Evolutionary conservation across 2,329 filamentous ascomycete genomes (phyloP), one percentile per base, ranked within the genome.

Genomic region (Sarocladium kiliense): DNA sequence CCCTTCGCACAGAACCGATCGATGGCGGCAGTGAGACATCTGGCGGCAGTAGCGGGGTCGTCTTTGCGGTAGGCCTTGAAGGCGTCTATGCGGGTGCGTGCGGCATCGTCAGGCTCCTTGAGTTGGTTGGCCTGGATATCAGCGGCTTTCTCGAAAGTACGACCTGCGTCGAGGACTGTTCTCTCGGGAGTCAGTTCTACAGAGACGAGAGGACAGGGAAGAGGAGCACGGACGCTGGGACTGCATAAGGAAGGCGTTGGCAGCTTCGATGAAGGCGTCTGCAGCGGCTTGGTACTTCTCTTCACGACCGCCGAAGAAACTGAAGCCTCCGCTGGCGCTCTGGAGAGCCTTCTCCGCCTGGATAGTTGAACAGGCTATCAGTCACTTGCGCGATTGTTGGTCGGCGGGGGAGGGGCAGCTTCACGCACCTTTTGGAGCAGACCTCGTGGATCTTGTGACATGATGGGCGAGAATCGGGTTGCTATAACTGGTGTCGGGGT

Each of bases 11-110:
- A 93, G 73, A 96, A 97, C 69, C 94, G 89, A 56, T 85, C 78
- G 68, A 97, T 91, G 39, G 91, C 88, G 61, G 85, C 76, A 60
- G 91, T 84, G 55, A 97, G 77, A 66, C 89, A 91, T 58, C 89
- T 79, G 42, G 88, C 89, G 16, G 92, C 93, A 65, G 93, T 87
- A 67, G 90, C 80, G 19, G 91, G 91, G 64, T 89, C 85, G 54
- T 88, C 85, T 73, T 91, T 95, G 65, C 87, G 83, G 76, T 97
- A 97, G 58, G 91, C 88, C 77, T 97, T 97, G 81, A 92, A 97
- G 54, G 94, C 94, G 70, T 97, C 92, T 65, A 87, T 84, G 58
- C 91, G 77, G 49, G 88, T 87, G 73, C 96, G 95, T 60, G 93
- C 92, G 49, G 91, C 91, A 68, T 97, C 94, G 68, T 96, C 90